phyloP scores from a whole-genome alignment of 2,329 filamentous ascomycete species.

The Botrytis galanthina region DNA sequence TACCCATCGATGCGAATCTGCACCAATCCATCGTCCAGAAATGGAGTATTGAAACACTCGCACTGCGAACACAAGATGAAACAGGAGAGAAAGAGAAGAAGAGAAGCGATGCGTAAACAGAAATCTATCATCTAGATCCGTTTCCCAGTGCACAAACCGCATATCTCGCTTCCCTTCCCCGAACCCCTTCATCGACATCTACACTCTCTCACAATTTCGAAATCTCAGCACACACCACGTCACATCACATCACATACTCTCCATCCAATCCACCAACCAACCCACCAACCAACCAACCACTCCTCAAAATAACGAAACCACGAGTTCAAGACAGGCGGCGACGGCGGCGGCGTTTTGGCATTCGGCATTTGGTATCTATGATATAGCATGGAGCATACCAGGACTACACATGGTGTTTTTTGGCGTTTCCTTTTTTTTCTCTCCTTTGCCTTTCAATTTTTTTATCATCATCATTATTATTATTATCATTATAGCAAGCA shows the following conservation, averaged over 20 bases:
- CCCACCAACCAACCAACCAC: background rate
- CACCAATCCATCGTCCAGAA: background rate
- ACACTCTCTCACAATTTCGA: background rate
- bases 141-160: background rate
- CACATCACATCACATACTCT: too few species aligned
- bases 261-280: too few species aligned
- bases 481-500: background rate
- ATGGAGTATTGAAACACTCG: background rate
- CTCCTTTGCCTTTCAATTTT: background rate
- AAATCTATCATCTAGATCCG: background rate
- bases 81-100: background rate
- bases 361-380: too few species aligned
- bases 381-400: background rate
- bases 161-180: background rate
- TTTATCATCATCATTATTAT: too few species aligned
- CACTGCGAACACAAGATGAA: background rate
- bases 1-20: background rate
- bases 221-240: background rate
- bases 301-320: conserved; percentile 4
- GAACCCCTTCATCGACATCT: background rate
- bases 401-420: background rate
- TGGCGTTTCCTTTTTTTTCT: background rate
- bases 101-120: background rate
- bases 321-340: background rate
- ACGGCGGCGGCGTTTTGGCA: background rate